Evolutionary conservation across 2,329 filamentous ascomycete species (phyloP), one percentile per base, ranked within the genome.

Genomic region (Helicocarpus griseus): DNA sequence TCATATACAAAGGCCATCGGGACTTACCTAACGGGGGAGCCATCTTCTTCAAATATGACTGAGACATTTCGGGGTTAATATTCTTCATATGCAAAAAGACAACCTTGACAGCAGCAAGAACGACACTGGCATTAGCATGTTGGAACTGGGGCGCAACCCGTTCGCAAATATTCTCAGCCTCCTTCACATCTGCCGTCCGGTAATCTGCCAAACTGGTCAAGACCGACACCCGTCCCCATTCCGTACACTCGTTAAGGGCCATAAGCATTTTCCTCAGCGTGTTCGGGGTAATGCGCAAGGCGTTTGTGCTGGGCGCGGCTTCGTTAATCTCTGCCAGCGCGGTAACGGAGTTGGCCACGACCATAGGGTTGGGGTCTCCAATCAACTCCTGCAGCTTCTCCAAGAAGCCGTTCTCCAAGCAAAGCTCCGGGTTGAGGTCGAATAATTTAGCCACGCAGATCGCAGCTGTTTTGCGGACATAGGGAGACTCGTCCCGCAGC

Each of bases 391-490:
- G 91, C 50, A 98, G 73, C 22, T 81, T 89, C 68, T 97, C 90
- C 46, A 98, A 72, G 69, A 98, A 98, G 43, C 93, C 93, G 61
- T 98, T 96, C 66, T 98, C 93, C 52, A 98, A 80, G 65, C 91
- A 97, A 81, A 96, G 86, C 36, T 79, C 71, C 5, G 91, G 89
- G 65, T 95, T 96, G 54, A 98, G 77, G 64, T 98, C 93, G 71
- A 95, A 98, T 5, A 98, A 81, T 72, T 98, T 98, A 49, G 93
- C 93, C 41, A 98, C 93, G 67, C 93, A 97, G 58, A 98, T 93
- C 38, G 91, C 93, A 40, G 93, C 93, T 1, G 93, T 98, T 75
- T 98, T 98, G 61, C 93, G 87, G 55, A 98, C 93, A 69, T 98
- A 98, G 0, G 93, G 93, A 46, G 91, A 97, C 71, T 98, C 93